These are phyloP conservation scores for Sporodiniella umbellata DNA, from an alignment of 371 early-diverging fungal genomes.

Conservation along the genomic window DNA sequence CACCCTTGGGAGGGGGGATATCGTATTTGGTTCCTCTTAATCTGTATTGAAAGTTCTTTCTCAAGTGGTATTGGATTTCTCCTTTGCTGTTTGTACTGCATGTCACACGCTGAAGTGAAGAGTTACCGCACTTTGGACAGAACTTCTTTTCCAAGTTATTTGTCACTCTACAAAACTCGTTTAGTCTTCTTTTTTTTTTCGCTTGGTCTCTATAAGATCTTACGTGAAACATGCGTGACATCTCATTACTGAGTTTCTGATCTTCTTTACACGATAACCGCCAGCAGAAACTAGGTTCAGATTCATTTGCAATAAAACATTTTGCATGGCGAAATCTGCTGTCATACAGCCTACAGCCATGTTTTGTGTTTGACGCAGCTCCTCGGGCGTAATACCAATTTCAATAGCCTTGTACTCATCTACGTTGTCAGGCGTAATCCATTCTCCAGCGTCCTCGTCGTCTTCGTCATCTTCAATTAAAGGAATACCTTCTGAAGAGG, in stretches of 20 bases:
- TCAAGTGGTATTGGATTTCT: constrained; percentile 76
- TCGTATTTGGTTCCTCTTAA: constrained; percentile 87
- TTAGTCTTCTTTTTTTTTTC: too few species aligned
- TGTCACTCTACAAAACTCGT: constrained; percentile 65
- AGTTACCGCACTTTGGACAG: constrained; percentile 91
- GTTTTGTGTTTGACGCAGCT: constrained; percentile 36
- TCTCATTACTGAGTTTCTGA: constrained; percentile 88
- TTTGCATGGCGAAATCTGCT: constrained; percentile 96
- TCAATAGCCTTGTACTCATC: constrained; percentile 61
- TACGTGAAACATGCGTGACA: constrained; percentile 94
- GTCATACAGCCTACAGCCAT: constrained; percentile 89
- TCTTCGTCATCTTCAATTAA: constrained; percentile 29
- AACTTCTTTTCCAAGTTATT: constrained; percentile 88
- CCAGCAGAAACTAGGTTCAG: constrained; percentile 82
- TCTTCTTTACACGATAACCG: constrained; percentile 72
- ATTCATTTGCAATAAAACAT: constrained; percentile 92
- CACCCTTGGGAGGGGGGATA: constrained; percentile 84
- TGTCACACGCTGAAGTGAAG: constrained; percentile 83
- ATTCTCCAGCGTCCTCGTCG: constrained; percentile 73
- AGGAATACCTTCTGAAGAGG: constrained; percentile 7
- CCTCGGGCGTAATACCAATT: constrained; percentile 40
- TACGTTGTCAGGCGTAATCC: constrained; percentile 95
- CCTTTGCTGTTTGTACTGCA: constrained; percentile 81
- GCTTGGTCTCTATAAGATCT: constrained; percentile 9
- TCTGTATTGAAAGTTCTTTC: constrained; percentile 88